Evolutionary conservation across 2,329 filamentous ascomycete species (phyloP).

Genomic region (Aspergillus ochraceus): DNA sequence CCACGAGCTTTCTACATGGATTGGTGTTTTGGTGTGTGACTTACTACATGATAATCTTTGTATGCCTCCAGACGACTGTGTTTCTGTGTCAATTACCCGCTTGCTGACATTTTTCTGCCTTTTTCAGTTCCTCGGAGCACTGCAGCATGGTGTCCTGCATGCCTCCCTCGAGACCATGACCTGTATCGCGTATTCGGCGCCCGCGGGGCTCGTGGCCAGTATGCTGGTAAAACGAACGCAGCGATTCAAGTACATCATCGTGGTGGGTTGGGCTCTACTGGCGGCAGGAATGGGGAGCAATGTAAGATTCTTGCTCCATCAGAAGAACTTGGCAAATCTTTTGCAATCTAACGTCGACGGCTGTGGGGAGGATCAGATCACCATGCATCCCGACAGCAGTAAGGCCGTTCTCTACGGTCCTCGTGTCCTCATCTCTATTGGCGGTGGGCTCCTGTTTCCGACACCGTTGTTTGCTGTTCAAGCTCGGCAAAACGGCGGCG

Average conservation of each 20-base stretch:
- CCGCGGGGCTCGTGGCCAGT: background rate
- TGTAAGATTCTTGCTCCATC: background rate
- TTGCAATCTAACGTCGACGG: background rate
- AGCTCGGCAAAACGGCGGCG: background rate
- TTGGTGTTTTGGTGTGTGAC: background rate
- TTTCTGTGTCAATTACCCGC: too few species aligned
- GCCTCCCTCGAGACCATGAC: background rate
- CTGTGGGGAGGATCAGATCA: background rate
- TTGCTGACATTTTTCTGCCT: background rate
- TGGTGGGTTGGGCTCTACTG: background rate
- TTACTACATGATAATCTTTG: background rate
- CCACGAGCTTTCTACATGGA: background rate
- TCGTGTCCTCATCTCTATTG: background rate
- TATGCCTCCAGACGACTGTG: background rate
- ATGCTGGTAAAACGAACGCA: background rate
- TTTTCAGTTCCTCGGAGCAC: background rate
- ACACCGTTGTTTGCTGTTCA: background rate
- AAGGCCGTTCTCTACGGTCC: background rate
- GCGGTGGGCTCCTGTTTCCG: background rate
- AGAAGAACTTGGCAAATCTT: background rate
- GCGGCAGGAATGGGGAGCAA: background rate
- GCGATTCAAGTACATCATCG: background rate
- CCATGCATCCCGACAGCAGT: background rate
- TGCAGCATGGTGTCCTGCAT: background rate
- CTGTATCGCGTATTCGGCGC: background rate